Conservation (phyloP, 148 eudicot genomes). For the Camellia japonica region DNA sequence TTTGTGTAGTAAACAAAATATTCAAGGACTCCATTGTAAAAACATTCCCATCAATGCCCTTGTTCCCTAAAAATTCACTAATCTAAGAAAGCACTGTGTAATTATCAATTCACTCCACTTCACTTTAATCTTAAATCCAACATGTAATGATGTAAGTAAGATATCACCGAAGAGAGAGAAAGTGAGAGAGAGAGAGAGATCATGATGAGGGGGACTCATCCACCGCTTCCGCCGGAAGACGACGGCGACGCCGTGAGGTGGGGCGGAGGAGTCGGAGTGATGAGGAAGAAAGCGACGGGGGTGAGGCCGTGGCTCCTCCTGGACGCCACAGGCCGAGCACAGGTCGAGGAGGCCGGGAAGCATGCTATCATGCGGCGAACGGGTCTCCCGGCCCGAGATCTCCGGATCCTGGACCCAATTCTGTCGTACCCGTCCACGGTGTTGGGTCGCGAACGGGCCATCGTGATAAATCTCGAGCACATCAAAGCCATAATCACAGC, state of each 20-base stretch:
- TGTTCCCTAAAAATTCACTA: too few species aligned
- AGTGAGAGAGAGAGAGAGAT: neutral
- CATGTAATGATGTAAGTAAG: too few species aligned
- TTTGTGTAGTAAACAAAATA: too few species aligned
- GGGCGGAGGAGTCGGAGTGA: constrained; percentile 20
- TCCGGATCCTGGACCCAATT: constrained; percentile 85
- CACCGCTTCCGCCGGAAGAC: constrained; percentile 29
- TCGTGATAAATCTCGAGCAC: constrained; percentile 92
- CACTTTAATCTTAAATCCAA: too few species aligned
- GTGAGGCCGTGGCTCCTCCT: constrained; percentile 75
- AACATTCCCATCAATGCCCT: too few species aligned
- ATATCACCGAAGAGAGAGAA: neutral
- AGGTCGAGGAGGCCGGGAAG: constrained; percentile 80
- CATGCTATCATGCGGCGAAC: constrained; percentile 91
- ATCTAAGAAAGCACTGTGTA: too few species aligned
- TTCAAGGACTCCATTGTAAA: too few species aligned
- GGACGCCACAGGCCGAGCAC: constrained; percentile 71
- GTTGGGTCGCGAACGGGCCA: constrained; percentile 85
- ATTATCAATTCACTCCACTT: too few species aligned
- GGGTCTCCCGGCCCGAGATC: constrained; percentile 90
- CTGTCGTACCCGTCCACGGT: constrained; percentile 92
- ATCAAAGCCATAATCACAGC: constrained; percentile 93
- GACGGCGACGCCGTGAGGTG: constrained; percentile 39
- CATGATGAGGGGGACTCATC: constrained; percentile 12
- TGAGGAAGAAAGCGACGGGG: constrained; percentile 66